Percentiles rank a stretch among this genome's conserved stretches.
Evolutionary conservation across 495 filamentous ascomycete genomes (phyloP).

Genomic region (Rhizodiscina lignyota): DNA sequence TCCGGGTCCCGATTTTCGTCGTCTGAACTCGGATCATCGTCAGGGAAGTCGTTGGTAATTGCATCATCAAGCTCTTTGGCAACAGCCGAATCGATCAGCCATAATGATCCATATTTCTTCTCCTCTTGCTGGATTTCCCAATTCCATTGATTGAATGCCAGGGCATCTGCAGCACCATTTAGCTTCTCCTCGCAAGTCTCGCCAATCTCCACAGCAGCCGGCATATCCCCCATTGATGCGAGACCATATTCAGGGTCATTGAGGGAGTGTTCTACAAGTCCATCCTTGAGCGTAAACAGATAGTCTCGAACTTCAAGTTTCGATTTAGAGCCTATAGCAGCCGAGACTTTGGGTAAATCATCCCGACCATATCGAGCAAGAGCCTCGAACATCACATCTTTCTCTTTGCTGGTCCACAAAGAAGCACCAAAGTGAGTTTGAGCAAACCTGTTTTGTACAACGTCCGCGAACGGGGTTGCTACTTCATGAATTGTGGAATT

Average conservation of each 20-base stretch:
- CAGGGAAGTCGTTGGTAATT: too few species aligned
- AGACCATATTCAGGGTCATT: conserved; percentile 6
- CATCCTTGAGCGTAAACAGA: conserved; percentile 39
- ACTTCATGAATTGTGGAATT: conserved; percentile 9
- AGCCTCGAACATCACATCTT: conserved; percentile 46
- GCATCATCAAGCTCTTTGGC: conserved; percentile 22
- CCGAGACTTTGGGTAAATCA: conserved; percentile 41
- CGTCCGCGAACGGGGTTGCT: conserved; percentile 6
- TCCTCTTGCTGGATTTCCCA: conserved; percentile 37
- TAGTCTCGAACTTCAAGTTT: conserved; percentile 58
- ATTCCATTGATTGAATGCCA: conserved; percentile 39
- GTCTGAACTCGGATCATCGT: too few species aligned
- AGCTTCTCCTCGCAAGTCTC: conserved; percentile 46
- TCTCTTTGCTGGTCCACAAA: conserved; percentile 54
- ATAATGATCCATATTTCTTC: conserved; percentile 35
- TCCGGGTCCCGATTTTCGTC: too few species aligned
- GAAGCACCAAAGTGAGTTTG: conserved; percentile 48
- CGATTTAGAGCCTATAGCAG: conserved; percentile 51
- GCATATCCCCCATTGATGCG: conserved; percentile 31
- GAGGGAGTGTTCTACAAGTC: conserved; percentile 21
- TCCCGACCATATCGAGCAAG: conserved; percentile 45
- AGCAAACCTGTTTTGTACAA: conserved; percentile 8
- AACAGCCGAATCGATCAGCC: conserved; percentile 32
- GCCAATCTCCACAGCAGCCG: conserved; percentile 60
- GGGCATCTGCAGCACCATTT: conserved; percentile 45